Evolutionary conservation across 768 basidiomycete species (phyloP).

Genomic region (Hygrophorus pudorinus): DNA sequence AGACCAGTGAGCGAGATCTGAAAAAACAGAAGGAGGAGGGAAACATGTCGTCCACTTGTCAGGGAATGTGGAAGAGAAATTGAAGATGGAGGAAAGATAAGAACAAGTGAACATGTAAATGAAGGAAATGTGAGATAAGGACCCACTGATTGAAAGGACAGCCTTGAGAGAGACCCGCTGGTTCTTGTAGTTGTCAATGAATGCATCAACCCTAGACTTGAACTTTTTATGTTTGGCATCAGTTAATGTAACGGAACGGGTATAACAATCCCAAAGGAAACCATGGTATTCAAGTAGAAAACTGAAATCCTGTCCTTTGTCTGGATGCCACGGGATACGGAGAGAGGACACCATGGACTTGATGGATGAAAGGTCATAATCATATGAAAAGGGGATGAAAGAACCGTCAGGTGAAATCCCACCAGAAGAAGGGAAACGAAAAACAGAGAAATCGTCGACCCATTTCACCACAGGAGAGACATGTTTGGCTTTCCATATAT

Average conservation of each 20-base stretch:
- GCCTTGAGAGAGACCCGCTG: slow-evolving; percentile 4
- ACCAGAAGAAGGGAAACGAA: slow-evolving; percentile 12
- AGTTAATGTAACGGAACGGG: slow-evolving; percentile 15
- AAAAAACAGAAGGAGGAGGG: slow-evolving; percentile 4
- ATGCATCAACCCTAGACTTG: slow-evolving; percentile 2
- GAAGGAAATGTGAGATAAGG: too few relatives aligned
- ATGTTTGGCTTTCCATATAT: slow-evolving; percentile 15
- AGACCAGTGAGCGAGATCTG: slow-evolving; percentile 7
- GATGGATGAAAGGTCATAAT: slow-evolving; percentile 9
- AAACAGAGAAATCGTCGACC: slow-evolving; percentile 21
- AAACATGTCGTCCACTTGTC: slow-evolving; percentile 3
- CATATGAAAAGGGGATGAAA: slow-evolving; percentile 6
- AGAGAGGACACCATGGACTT: slow-evolving; percentile 9
- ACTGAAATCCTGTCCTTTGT: slow-evolving; percentile 13
- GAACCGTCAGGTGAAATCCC: slow-evolving; percentile 16
- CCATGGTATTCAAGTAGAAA: slow-evolving; percentile 17
- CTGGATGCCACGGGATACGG: slow-evolving; percentile 17
- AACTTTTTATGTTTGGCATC: slow-evolving; percentile 19
- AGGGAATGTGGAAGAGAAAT: slow-evolving; percentile 4
- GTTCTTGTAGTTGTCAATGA: slow-evolving; percentile 4
- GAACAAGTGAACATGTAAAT: too few relatives aligned
- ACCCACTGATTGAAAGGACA: slow-evolving; percentile 11
- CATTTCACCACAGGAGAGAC: slow-evolving; percentile 16
- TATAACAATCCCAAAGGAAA: slow-evolving; percentile 20
- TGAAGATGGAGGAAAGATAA: slow-evolving; percentile 12